These are phyloP conservation scores for Mortierella antarctica DNA, from an alignment of 192 early-diverging fungal genomes.

Conservation along the genomic window DNA sequence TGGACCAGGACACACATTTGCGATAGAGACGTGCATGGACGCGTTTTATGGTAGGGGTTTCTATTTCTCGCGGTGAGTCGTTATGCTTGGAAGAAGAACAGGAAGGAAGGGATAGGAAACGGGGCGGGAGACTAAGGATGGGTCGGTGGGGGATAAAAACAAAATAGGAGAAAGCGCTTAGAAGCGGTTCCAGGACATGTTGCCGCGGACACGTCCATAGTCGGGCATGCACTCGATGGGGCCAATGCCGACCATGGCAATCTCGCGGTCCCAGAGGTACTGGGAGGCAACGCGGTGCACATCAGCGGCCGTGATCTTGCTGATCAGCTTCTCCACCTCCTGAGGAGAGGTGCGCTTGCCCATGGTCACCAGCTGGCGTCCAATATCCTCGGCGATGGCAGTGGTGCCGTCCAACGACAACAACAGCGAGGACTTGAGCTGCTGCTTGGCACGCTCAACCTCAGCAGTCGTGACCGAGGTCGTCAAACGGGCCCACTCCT, in stretches of 20 bases:
- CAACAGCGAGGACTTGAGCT: constrained; percentile 94
- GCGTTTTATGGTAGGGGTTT: no score
- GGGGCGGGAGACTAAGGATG: neutral
- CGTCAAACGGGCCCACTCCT: constrained; percentile 93
- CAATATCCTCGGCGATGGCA: constrained; percentile 97
- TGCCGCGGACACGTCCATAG: constrained; percentile 87
- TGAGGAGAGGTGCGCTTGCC: constrained; percentile 91
- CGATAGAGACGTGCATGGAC: no score
- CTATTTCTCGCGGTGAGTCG: no score
- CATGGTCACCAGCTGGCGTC: constrained; percentile 93
- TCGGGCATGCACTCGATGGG: constrained; percentile 91
- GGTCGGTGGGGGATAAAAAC: neutral
- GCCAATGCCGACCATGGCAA: constrained; percentile 83
- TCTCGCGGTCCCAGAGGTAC: constrained; percentile 93
- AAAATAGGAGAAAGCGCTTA: constrained; percentile 34
- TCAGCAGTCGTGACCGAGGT: constrained; percentile 87
- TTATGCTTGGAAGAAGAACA: no score
- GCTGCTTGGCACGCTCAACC: constrained; percentile 98
- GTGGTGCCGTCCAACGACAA: constrained; percentile 94
- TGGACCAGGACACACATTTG: no score
- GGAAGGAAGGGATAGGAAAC: neutral
- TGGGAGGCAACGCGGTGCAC: constrained; percentile 88
- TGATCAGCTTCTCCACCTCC: constrained; percentile 89
- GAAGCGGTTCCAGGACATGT: constrained; percentile 85
- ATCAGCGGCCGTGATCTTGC: constrained; percentile 84